Base-by-base conservation (phyloP, 2,329 filamentous ascomycete genomes). In the Epichloe glyceriae region DNA sequence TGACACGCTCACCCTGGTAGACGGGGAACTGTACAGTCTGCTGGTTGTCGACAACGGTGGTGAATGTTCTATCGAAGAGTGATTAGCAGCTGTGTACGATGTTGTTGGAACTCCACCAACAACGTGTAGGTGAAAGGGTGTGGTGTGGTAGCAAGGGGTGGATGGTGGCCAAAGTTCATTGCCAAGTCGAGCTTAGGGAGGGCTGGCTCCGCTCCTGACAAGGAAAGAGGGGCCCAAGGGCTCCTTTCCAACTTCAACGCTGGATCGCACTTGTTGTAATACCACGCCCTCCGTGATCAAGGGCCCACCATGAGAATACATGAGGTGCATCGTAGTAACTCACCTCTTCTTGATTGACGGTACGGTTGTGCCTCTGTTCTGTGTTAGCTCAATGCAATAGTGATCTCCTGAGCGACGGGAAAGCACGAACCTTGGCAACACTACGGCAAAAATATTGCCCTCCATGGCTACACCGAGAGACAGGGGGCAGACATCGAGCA, bases 381-480 rank as follows among this genome's bases (percentile, higher is more conserved):
- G 26, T 11, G 26, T 30, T 30, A 30, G 26, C 8, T 30, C 26
- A 30, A 30, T 30, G 26, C 26, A 30, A 30, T 8, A 30, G 26
- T 4, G 3, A 30, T 30, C 26, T 30, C 8, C 26, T 30, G 26
- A 4, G 26, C 26, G 26, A 30, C 3, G 26, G 8, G 26, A 30
- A 30, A 30, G 26, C 26, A 30, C 26, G 11, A 11, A 38, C 35
- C 86, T 84, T 56, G 86, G 75, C 60, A 98, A 89, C 57, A 97
- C 91, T 48, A 88, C 87, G 51, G 91, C 91, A 68, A 96, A 97
- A 73, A 97, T 95, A 78, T 96, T 96, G 60, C 93, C 91, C 78
- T 97, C 93, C 93, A 97, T 98, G 67, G 91, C 93, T 60, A 98
- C 91, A 85, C 93, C 93, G 34, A 98, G 86, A 56, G 89, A 95